Conservation (phyloP, 257 asterid genomes). For the Solanum paucissectum region DNA sequence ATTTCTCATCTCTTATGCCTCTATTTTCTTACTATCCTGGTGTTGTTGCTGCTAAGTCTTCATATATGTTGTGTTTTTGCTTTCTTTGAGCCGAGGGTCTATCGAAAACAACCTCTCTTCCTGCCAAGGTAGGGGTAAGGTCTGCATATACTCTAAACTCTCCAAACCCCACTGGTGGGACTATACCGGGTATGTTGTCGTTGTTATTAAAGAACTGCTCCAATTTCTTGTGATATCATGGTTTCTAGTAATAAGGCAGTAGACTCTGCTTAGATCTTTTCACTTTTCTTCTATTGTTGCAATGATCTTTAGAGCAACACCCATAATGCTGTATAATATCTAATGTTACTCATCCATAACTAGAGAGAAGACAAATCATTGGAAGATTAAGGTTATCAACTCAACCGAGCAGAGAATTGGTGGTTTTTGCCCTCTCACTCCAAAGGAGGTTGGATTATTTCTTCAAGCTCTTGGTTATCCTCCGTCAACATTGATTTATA, state of each 20-base stretch:
- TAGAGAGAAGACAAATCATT: conserved; percentile 80
- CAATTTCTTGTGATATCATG: neutral
- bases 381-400: conserved; percentile 81
- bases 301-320: neutral
- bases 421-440: conserved; percentile 92
- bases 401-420: conserved; percentile 77
- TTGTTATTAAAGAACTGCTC: neutral
- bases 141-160: neutral
- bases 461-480: conserved; percentile 86
- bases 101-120: neutral
- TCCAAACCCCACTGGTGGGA: neutral
- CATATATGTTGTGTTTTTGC: neutral
- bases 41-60: neutral
- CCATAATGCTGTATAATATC: neutral
- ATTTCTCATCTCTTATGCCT: neutral
- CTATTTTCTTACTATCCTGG: neutral
- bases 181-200: neutral
- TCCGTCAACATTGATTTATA: conserved; percentile 59
- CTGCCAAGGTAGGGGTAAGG: neutral
- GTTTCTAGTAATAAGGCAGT: neutral
- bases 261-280: neutral
- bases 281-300: neutral
- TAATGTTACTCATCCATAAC: conserved; percentile 3
- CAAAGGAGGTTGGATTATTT: conserved; percentile 89
- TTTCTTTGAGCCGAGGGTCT: neutral